phyloP scores from a whole-genome alignment of 2,329 filamentous ascomycete species.

The Hypoxylon sp. region DNA sequence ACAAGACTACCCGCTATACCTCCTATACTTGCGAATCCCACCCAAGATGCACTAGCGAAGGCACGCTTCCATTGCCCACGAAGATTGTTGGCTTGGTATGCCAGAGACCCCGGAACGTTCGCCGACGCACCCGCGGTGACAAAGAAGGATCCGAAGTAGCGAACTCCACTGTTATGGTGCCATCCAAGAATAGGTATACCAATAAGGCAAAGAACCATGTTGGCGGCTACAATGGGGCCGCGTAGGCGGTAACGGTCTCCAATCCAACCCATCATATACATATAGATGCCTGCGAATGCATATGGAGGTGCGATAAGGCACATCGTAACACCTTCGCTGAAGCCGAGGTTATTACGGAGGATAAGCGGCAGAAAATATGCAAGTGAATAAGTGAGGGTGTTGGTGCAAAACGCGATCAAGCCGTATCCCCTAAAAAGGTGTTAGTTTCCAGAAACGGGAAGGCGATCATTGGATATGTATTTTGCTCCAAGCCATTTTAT shows the following conservation, averaged over 20 bases:
- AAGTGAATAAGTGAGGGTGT: conserved; percentile 81
- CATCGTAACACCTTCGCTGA: conserved; percentile 74
- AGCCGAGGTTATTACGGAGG: conserved; percentile 74
- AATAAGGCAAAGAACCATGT: conserved; percentile 76
- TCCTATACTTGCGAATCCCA: conserved; percentile 83
- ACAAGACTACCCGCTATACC: conserved; percentile 83
- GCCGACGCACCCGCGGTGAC: conserved; percentile 82
- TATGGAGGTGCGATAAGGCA: conserved; percentile 81
- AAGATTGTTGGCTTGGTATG: conserved; percentile 91
- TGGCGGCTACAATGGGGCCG: conserved; percentile 76
- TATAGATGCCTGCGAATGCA: conserved; percentile 74
- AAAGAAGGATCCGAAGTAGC: conserved; percentile 83
- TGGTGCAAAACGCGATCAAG: conserved; percentile 74
- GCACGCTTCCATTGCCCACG: conserved; percentile 91
- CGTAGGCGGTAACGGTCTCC: conserved; percentile 78
- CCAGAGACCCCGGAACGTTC: conserved; percentile 81
- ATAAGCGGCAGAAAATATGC: conserved; percentile 87
- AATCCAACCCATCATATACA: conserved; percentile 71
- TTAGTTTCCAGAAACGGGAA: conserved; percentile 58
- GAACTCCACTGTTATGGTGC: conserved; percentile 66
- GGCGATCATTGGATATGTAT: not conserved
- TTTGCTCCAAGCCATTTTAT: not conserved
- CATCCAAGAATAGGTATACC: conserved; percentile 83
- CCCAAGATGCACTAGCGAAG: conserved; percentile 81
- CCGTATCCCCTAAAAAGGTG: conserved; percentile 71